Conservation (phyloP, 1,139 yeast genomes). For the Zhuliangozyma parablackwelliae region DNA sequence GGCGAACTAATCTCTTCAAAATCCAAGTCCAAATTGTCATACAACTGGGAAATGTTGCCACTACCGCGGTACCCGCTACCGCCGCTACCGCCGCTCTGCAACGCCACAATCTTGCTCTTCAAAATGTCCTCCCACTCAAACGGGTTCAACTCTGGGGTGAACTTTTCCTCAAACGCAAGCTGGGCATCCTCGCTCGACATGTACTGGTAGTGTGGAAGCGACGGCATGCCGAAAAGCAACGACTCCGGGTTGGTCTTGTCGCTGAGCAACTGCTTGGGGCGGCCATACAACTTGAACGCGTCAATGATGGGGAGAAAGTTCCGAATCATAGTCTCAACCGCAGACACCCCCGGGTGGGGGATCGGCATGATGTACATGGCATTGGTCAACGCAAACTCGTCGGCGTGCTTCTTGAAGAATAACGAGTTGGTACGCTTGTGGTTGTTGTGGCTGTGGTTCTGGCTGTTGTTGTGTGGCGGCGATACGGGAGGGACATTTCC, state of each 20-base stretch:
- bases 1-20: conserved; percentile 16
- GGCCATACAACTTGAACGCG: conserved; percentile 50
- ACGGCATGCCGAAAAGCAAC: conserved; percentile 52
- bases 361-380: conserved; percentile 50
- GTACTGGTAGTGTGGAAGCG: conserved; percentile 52
- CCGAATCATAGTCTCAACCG: conserved; percentile 56
- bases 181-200: conserved; percentile 37
- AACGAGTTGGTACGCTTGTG: conserved; percentile 12
- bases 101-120: conserved; percentile 10
- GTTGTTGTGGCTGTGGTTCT: too few species aligned
- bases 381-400: conserved; percentile 30
- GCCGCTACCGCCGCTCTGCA: conserved; percentile 6
- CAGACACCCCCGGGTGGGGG: conserved; percentile 51
- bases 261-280: conserved; percentile 48
- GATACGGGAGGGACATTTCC: too few species aligned
- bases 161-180: conserved; percentile 21
- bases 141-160: conserved; percentile 27
- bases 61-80: conserved; percentile 20
- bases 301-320: conserved; percentile 51
- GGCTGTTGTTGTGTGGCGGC: too few species aligned
- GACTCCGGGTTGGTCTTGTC: conserved; percentile 43
- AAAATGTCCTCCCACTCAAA: conserved; percentile 8
- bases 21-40: conserved; percentile 23
- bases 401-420: conserved; percentile 23
- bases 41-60: conserved; percentile 31